Conservation (phyloP, 495 filamentous ascomycete species). For the Penicillium canariense region DNA sequence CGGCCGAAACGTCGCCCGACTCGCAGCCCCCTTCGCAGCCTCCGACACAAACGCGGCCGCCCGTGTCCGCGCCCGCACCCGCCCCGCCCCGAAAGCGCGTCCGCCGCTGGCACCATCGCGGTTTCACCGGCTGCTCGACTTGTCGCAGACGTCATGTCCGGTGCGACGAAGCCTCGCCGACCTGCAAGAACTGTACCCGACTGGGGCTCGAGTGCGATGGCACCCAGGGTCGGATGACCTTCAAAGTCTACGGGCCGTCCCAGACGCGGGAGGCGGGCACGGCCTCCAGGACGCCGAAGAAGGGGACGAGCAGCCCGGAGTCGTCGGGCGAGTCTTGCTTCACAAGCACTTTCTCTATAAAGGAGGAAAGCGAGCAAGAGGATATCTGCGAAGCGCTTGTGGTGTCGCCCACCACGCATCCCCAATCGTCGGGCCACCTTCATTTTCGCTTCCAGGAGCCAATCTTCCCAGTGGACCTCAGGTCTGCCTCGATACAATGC, state of each 20-base stretch:
- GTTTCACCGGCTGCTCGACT: conserved; percentile 44
- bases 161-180: conserved; percentile 43
- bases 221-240: conserved; percentile 41
- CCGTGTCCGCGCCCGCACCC: conserved; percentile 16
- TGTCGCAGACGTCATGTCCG: conserved; percentile 43
- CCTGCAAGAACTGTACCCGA: conserved; percentile 42
- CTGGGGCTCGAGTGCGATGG: conserved; percentile 41
- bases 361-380: conserved; percentile 15
- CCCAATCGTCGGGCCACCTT: conserved; percentile 14
- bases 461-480: conserved; percentile 18
- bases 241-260: conserved; percentile 41
- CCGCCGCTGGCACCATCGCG: conserved; percentile 41
- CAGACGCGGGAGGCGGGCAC: conserved; percentile 18
- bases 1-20: not conserved
- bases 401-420: conserved; percentile 22
- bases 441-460: conserved; percentile 29
- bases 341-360: conserved; percentile 13
- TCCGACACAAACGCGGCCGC: not conserved
- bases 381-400: conserved; percentile 17
- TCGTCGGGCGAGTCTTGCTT: conserved; percentile 9
- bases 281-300: conserved; percentile 23
- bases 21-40: not conserved
- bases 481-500: conserved; percentile 26
- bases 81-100: conserved; percentile 41
- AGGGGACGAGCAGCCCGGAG: conserved; percentile 13